phyloP scores from a whole-genome alignment of 2,329 filamentous ascomycete species.

The Metarhizium guizhouense region DNA sequence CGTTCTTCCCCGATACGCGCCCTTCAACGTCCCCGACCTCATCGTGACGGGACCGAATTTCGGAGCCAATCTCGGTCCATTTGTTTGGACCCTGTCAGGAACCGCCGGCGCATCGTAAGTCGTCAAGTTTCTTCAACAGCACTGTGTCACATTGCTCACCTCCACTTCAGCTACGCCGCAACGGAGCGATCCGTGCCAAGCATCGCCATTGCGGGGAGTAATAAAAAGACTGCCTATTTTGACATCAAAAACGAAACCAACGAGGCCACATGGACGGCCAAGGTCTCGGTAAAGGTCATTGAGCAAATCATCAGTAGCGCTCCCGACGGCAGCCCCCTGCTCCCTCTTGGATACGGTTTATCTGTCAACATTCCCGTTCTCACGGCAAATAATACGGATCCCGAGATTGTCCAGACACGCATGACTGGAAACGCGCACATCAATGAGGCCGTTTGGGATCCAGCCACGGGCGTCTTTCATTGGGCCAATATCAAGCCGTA shows the following conservation, averaged over 20 bases:
- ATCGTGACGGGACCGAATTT: constrained; percentile 48
- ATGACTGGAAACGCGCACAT: constrained; percentile 39
- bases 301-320: constrained; percentile 32
- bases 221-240: constrained; percentile 31
- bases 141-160: background rate
- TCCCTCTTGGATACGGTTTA: constrained; percentile 43
- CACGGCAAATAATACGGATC: constrained; percentile 27
- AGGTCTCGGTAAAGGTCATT: constrained; percentile 34
- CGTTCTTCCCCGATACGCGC: constrained; percentile 39
- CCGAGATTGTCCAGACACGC: constrained; percentile 36
- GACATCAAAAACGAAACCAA: constrained; percentile 29
- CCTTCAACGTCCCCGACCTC: constrained; percentile 41
- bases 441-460: constrained; percentile 34
- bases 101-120: constrained; percentile 35
- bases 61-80: constrained; percentile 43
- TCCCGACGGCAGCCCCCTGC: constrained; percentile 17
- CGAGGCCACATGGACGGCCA: constrained; percentile 32
- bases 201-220: constrained; percentile 38
- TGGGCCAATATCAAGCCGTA: constrained; percentile 29
- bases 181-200: constrained; percentile 39
- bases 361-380: constrained; percentile 41
- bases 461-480: constrained; percentile 32
- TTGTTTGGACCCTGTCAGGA: constrained; percentile 43
- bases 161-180: constrained; percentile 32
- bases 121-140: background rate